Evolutionary conservation across 2,329 filamentous ascomycete species (phyloP).

Genomic region (Aphanoascus verrucosus): DNA sequence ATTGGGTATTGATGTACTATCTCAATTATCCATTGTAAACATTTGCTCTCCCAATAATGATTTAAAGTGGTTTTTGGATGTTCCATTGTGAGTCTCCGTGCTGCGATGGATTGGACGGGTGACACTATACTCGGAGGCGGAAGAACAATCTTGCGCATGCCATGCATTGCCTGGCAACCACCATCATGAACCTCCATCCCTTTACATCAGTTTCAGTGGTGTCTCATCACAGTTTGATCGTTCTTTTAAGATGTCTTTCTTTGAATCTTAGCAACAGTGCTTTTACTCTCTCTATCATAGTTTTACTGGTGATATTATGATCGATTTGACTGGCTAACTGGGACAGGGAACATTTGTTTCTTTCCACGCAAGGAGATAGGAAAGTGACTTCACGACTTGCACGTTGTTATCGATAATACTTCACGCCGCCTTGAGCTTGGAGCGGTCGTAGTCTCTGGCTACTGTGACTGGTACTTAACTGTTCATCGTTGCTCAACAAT

Average conservation of each 20-base stretch:
- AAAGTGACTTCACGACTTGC: background rate
- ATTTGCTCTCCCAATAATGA: too few relatives aligned
- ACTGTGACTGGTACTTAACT: background rate
- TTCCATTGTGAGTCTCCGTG: too few relatives aligned
- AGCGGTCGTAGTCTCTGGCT: background rate
- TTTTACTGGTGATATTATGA: background rate
- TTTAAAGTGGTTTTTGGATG: too few relatives aligned
- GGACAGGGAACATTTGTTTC: background rate
- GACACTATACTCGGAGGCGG: background rate
- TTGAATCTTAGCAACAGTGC: conserved; percentile 4
- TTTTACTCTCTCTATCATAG: background rate
- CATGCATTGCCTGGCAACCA: background rate
- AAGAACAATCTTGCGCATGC: background rate
- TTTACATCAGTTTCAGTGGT: conserved; percentile 1
- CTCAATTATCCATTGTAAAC: too few relatives aligned
- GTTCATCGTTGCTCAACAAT: background rate
- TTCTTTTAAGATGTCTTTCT: conserved; percentile 5
- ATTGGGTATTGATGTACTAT: too few relatives aligned
- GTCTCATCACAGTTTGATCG: conserved; percentile 1
- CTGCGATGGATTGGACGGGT: too few relatives aligned
- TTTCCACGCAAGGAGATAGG: background rate
- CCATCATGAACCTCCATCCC: background rate
- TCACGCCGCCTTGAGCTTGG: background rate
- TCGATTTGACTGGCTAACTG: background rate
- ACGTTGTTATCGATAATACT: background rate